Conservation (phyloP, 768 basidiomycete species). For the Leccinum subgranulosum region DNA sequence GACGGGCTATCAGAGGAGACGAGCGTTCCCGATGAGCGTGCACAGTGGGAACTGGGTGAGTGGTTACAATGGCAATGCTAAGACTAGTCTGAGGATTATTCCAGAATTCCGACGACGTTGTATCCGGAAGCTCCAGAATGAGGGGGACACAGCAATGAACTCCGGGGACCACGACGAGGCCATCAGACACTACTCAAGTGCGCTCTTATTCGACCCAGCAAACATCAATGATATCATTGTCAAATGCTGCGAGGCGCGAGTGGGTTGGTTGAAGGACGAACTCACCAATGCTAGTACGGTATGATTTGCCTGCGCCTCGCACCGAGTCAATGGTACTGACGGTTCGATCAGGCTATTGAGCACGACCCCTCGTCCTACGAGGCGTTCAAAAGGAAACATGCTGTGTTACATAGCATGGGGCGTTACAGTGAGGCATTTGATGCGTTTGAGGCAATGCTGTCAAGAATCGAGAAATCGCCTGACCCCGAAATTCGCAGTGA, state of each 20-base stretch:
- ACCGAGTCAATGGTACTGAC: no score
- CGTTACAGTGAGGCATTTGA: background rate
- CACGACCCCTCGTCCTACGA: background rate
- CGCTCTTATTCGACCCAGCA: background rate
- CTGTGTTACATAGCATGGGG: background rate
- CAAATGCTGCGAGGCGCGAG: conserved; percentile 1
- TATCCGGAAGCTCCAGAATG: background rate
- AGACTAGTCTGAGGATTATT: no score
- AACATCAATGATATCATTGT: background rate
- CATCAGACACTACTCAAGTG: background rate
- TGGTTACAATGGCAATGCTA: no score
- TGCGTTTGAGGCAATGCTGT: background rate
- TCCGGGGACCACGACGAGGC: background rate
- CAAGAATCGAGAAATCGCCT: background rate
- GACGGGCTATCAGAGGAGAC: no score
- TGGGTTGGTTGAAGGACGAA: background rate
- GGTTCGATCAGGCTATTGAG: background rate
- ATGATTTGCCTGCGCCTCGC: background rate
- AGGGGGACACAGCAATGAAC: background rate
- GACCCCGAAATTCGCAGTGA: no score
- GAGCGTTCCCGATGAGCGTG: no score
- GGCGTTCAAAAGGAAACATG: conserved; percentile 7
- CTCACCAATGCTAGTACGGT: conserved; percentile 3
- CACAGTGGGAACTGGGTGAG: no score
- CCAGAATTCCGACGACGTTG: background rate